phyloP scores from a whole-genome alignment of 805 yeast genomes.

The Zygotorulaspora florentina region DNA sequence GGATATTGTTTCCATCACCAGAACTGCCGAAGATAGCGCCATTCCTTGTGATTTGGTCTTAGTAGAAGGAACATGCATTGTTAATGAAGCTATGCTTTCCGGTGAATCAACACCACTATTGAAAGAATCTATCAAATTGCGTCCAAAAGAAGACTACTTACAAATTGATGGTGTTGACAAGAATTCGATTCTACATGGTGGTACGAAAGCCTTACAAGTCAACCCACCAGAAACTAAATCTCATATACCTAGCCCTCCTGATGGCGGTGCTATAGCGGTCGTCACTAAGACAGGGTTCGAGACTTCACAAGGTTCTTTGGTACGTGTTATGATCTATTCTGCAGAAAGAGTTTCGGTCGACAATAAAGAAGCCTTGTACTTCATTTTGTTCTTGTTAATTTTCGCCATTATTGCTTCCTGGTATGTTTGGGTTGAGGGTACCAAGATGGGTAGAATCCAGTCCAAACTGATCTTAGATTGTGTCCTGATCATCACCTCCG shows the following conservation, averaged over 20 bases:
- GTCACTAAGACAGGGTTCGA: constrained; percentile 97
- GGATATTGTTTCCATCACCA: constrained; percentile 79
- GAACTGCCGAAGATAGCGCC: constrained; percentile 89
- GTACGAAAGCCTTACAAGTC: constrained; percentile 93
- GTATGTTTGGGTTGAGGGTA: constrained; percentile 98
- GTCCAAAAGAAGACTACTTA: constrained; percentile 66
- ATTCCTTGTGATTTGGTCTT: constrained; percentile 90
- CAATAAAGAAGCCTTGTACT: constrained; percentile 87
- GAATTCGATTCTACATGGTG: constrained; percentile 87
- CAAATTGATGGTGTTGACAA: constrained; percentile 83
- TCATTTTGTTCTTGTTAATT: constrained; percentile 80
- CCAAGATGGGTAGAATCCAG: constrained; percentile 90
- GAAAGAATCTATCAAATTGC: constrained; percentile 82
- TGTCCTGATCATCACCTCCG: constrained; percentile 92
- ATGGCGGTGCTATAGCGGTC: constrained; percentile 84
- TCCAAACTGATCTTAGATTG: constrained; percentile 92
- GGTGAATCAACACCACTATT: constrained; percentile 97
- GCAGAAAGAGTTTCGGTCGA: constrained; percentile 96
- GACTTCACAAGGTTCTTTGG: constrained; percentile 95
- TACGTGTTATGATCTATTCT: constrained; percentile 95
- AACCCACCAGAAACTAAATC: constrained; percentile 55
- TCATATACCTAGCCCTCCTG: constrained; percentile 67
- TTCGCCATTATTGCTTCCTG: constrained; percentile 95
- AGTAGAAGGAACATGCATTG: constrained; percentile 87
- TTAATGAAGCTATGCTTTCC: constrained; percentile 97